Base-by-base conservation (phyloP, 1,139 yeast species). In the Pichia sp. region DNA sequence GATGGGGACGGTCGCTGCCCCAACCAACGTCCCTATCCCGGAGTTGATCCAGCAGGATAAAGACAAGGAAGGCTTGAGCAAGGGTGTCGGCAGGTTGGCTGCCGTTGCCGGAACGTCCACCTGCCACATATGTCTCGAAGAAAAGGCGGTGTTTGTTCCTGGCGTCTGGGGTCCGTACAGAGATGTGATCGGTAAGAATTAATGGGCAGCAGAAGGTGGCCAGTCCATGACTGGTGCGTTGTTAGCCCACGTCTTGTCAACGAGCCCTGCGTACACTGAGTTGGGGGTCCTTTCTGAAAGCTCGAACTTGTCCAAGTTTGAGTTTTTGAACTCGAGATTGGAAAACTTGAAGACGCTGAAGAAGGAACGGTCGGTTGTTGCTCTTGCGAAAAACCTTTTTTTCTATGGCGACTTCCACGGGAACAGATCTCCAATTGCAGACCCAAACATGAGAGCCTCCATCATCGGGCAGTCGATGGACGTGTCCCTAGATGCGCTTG, bases 141-240 rank as follows among this genome's bases (percentile, higher is more conserved):
- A 82, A 60, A 86, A 88, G 36, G 88, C 97, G 0, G 82, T 90
- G 50, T 92, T 93, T 69, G 98, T 93, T 14, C 83, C 90, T 50
- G 99, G 99, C 56, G 97, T 93, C 38, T 93, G 99, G 99, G 99
- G 99, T 24, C 99, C 99, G 3, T 93, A 93, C 73, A 80, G 91
- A 65, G 96, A 92, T 69, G 96, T 89, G 10, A 78, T 93, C 76
- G 88, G 95, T 20, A 87, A 89, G 41, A 91, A 85, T 12, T 85
- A 79, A 66, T 93, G 98, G 98, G 78, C 91, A 64, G 96, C 98
- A n/a, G 99, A 93, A 73, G 99, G 99, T 66, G 99, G 99, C 20
- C 99, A 93, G 72, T 87, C 95, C 24, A 87, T 96, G 67, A 93
- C 99, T 2, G 99, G 99, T 61, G 97, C 95, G 41, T 78, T 93